Conservation (phyloP, 1,139 yeast genomes). For the Lodderomyces margitis region DNA sequence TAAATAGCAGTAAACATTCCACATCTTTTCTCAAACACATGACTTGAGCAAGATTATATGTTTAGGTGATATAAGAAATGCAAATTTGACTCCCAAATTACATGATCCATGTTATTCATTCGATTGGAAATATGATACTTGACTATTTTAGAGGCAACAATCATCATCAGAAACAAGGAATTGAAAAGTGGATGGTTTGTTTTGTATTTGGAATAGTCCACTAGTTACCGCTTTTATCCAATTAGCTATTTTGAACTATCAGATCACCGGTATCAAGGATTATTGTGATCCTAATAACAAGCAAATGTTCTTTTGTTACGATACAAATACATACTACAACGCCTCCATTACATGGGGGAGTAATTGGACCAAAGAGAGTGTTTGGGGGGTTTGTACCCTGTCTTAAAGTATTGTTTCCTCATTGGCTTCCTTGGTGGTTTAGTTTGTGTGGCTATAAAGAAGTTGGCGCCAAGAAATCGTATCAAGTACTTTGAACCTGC, state of each 20-base stretch:
- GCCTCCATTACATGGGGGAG: slow-evolving; percentile 67
- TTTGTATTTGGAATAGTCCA: no score
- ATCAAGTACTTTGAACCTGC: slow-evolving; percentile 42
- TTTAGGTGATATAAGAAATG: no score
- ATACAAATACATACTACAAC: slow-evolving; percentile 45
- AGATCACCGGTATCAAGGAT: slow-evolving; percentile 42
- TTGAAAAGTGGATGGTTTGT: no score
- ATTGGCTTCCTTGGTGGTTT: slow-evolving; percentile 50
- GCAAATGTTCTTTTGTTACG: slow-evolving; percentile 50
- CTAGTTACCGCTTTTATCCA: slow-evolving; percentile 46
- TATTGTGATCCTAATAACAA: slow-evolving; percentile 46
- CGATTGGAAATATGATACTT: no score
- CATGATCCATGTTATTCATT: no score
- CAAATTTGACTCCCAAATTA: no score
- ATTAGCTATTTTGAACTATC: slow-evolving; percentile 55
- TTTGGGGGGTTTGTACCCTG: slow-evolving; percentile 49
- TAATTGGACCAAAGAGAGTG: slow-evolving; percentile 60
- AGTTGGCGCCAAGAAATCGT: slow-evolving; percentile 28
- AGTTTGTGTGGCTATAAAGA: slow-evolving; percentile 40
- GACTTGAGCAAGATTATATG: no score
- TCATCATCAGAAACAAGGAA: no score
- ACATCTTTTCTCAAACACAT: no score
- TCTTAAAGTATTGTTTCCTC: slow-evolving; percentile 50
- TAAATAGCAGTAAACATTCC: no score
- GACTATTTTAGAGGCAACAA: no score